Evolutionary conservation across 176 grass and related monocot genomes (phyloP).

Genomic region (Oryza coarctata): DNA sequence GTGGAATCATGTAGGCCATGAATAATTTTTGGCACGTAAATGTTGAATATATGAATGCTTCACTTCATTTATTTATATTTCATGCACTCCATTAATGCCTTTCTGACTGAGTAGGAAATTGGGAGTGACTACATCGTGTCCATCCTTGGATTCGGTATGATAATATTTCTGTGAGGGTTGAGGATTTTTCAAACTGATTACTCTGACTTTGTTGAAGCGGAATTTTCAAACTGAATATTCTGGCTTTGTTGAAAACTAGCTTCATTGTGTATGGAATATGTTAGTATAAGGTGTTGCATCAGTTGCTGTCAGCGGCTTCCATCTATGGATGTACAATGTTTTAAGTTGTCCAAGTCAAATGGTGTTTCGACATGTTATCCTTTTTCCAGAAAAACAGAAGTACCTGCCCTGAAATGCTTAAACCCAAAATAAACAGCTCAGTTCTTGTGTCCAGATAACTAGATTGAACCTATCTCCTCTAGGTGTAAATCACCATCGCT

Average conservation of each 20-base stretch:
- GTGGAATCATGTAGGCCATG: neutral
- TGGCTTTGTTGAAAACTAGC: neutral
- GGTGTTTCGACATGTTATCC: neutral
- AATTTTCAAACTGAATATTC: too few relatives aligned
- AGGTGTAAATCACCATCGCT: neutral
- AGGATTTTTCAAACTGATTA: neutral
- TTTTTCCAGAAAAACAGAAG: neutral
- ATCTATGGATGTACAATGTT: neutral
- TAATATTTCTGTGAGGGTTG: neutral
- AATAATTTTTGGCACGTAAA: neutral
- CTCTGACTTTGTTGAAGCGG: neutral
- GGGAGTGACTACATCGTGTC: neutral
- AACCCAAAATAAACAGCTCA: neutral
- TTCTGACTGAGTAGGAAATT: neutral
- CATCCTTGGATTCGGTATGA: neutral
- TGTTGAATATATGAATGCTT: neutral
- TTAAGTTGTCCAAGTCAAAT: neutral
- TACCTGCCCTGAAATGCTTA: neutral
- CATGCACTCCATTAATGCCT: neutral
- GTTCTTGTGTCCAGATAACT: neutral
- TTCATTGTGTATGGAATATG: neutral
- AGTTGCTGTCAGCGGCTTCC: neutral
- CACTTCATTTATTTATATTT: neutral
- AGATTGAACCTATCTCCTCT: neutral
- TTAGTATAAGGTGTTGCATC: neutral